These are phyloP conservation scores for Heterobasidion annosum DNA, from an alignment of 1,284 basidiomycete species.

Conservation along the genomic window DNA sequence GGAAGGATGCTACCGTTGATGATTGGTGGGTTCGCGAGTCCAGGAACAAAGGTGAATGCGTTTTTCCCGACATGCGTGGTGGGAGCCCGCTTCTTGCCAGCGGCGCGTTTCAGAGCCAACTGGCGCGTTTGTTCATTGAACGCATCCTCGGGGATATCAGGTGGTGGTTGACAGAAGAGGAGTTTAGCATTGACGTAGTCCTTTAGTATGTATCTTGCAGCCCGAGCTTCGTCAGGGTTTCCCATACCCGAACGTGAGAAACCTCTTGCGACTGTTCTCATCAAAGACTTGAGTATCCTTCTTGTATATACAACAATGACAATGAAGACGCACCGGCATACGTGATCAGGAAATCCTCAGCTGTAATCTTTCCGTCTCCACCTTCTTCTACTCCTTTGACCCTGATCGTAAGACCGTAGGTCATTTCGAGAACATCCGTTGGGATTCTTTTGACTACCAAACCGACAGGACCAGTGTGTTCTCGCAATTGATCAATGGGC, in stretches of 20 bases:
- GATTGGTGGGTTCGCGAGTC: conserved; percentile 16
- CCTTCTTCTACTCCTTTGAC: conserved; percentile 72
- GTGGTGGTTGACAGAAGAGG: conserved; percentile 86
- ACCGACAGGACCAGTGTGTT: conserved; percentile 83
- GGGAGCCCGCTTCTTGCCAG: conserved; percentile 79
- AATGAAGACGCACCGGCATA: conserved; percentile 76
- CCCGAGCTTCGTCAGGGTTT: conserved; percentile 93
- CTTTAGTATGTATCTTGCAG: conserved; percentile 90
- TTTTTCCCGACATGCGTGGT: conserved; percentile 75
- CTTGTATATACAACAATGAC: not conserved
- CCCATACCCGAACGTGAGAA: conserved; percentile 93
- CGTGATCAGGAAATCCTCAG: conserved; percentile 79
- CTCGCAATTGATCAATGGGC: conserved; percentile 96
- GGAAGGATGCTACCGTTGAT: conserved; percentile 13
- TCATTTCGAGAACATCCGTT: conserved; percentile 79
- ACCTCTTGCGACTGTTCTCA: conserved; percentile 74
- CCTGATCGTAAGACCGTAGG: conserved; percentile 82
- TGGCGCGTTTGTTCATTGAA: conserved; percentile 78
- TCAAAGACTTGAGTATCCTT: conserved; percentile 4
- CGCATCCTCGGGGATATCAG: conserved; percentile 52
- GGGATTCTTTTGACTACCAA: conserved; percentile 81
- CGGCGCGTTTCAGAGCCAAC: conserved; percentile 47
- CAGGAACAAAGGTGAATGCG: conserved; percentile 71
- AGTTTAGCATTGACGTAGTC: conserved; percentile 97
- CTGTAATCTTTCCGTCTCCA: conserved; percentile 71